phyloP scores from a whole-genome alignment of 2,329 filamentous ascomycete species.

The Penicillium aurantiogriseum region DNA sequence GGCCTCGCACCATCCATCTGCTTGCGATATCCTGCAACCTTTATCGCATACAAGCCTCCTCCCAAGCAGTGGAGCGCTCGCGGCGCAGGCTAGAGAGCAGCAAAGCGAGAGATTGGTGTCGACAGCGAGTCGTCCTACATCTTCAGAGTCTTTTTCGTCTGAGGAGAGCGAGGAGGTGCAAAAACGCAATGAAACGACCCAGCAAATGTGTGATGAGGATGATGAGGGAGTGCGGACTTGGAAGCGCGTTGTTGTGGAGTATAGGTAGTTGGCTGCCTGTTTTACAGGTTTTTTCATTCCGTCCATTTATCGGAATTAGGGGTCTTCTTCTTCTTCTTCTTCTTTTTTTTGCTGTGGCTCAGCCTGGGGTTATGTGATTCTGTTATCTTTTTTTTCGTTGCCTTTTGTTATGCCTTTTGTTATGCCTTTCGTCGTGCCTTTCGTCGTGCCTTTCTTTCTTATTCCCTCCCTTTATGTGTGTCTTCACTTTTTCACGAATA shows the following conservation, averaged over 20 bases:
- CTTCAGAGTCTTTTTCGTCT: neutral
- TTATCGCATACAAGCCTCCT: conserved; percentile 17
- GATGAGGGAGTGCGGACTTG: conserved; percentile 33
- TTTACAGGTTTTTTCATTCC: neutral
- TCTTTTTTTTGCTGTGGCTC: no score
- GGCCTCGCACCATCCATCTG: conserved; percentile 9
- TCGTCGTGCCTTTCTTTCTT: neutral
- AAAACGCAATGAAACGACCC: conserved; percentile 32
- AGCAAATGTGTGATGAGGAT: conserved; percentile 33
- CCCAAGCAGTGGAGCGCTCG: conserved; percentile 23
- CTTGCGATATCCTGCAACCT: conserved; percentile 21
- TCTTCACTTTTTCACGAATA: conserved; percentile 6
- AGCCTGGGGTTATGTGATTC: neutral
- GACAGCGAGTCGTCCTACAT: neutral
- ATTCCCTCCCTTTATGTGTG: neutral
- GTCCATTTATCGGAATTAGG: neutral
- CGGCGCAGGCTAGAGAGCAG: conserved; percentile 18
- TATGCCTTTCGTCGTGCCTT: neutral
- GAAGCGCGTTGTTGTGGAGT: conserved; percentile 38
- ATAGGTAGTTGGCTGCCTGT: conserved; percentile 24
- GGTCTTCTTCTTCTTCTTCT: no score
- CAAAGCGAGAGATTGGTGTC: neutral
- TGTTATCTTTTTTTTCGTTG: conserved; percentile 4
- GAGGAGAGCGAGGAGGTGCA: conserved; percentile 15
- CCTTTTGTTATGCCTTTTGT: neutral